Evolutionary conservation across 768 basidiomycete species (phyloP).

Genomic region (Dioszegia crocea): DNA sequence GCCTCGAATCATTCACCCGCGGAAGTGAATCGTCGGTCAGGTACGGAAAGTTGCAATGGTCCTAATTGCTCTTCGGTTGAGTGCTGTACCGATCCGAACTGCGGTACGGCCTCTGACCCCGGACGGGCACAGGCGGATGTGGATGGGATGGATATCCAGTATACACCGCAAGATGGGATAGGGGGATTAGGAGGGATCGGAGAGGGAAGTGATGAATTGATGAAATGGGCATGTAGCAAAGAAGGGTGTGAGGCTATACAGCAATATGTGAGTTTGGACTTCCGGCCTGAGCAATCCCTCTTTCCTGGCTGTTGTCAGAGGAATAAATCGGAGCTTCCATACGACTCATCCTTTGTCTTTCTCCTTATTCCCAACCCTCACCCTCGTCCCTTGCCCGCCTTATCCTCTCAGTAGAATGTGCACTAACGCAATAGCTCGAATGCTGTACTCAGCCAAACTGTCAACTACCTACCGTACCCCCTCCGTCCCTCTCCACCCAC

Average conservation of each 20-base stretch:
- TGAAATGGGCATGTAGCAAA: constrained; percentile 38
- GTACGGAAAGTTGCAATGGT: constrained; percentile 10
- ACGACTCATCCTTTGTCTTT: too few species aligned
- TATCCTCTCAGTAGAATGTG: not conserved
- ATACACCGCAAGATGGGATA: not conserved
- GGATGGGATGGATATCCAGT: too few species aligned
- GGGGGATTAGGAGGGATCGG: not conserved
- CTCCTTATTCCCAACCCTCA: too few species aligned
- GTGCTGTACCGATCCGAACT: constrained; percentile 26
- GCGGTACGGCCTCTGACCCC: constrained; percentile 4
- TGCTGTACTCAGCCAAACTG: constrained; percentile 35
- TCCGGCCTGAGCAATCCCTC: too few species aligned
- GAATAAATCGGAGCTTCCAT: not conserved
- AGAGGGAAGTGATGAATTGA: constrained; percentile 19
- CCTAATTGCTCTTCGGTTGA: constrained; percentile 1
- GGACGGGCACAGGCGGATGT: too few species aligned
- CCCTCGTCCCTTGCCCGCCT: not conserved
- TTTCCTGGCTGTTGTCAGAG: not conserved
- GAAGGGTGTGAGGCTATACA: constrained; percentile 42
- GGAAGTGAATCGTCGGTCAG: too few species aligned
- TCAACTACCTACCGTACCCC: constrained; percentile 24
- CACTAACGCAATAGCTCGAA: constrained; percentile 17
- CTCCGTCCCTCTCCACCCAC: not conserved
- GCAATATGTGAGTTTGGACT: constrained; percentile 37
- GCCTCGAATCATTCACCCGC: too few species aligned